Base-by-base conservation (phyloP, 768 basidiomycete species). In the Leccinum truebloodii region DNA sequence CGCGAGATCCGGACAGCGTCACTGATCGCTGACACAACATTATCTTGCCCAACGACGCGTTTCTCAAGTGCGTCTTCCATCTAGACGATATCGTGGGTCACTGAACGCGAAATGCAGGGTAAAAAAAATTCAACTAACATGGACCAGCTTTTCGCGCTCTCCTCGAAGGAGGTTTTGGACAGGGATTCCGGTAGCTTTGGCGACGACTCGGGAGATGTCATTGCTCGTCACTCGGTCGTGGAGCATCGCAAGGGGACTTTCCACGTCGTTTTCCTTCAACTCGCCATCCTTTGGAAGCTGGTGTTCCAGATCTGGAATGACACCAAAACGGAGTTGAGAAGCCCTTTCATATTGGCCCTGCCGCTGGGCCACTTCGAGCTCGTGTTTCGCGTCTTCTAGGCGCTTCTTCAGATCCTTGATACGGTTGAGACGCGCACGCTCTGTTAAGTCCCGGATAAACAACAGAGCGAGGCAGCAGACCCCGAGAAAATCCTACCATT, bases 1-100 rank as follows among this genome's bases (percentile, higher is more conserved):
- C 95, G 86, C 32, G 94, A 96, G 55, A 98, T 90, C 18, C 94
- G 85, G 24, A 98, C 92, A 14, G 95, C 94, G 66, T 97, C 91
- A 59, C 90, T 88, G 64, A 97, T 86, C 5, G 94, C 86, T 1
- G 81, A 72, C 30, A 98, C 82, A n/a, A 94, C 90, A 64, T 94
- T 87, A 60, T 94, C 89, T 71, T 98, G 96, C 1, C 96, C 95
- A 3, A 98, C 88, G 8, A 98, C 90, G 0, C 92, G 83, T 57
- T 81, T 72, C 28, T 78, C 77, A 16, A 98, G 80, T 0, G 81
- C 77, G 35, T 91, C 88, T 72, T 98, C 95, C 94, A 98, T 97
- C 90, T 94, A 66, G 4, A 51, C 18, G 35, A 55, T 32, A 60
- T 65, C 12, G 54, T 20, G 1, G 0, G 10, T 63, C 49, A 62